Conservation (phyloP, 257 asterid species). For the Nemophila menziesii region DNA sequence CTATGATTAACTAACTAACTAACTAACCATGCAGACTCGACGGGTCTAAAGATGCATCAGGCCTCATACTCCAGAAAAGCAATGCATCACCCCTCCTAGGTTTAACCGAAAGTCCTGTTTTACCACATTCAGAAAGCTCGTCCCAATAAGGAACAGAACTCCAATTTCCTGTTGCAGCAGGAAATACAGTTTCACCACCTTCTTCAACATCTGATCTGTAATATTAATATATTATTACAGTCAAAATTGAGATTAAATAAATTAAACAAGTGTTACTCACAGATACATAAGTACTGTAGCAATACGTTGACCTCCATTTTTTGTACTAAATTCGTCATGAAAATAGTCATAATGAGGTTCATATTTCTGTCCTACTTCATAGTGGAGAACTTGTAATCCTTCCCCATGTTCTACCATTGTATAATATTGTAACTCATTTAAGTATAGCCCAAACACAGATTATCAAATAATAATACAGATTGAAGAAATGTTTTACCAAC, state of each 20-base stretch:
- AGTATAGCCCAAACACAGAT: background rate
- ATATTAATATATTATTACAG: background rate
- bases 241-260: background rate
- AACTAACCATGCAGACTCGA: slow-evolving; percentile 94
- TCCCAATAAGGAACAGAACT: slow-evolving; percentile 91
- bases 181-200: slow-evolving; percentile 99
- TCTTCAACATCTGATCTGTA: slow-evolving; percentile 96
- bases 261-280: slow-evolving; percentile 41
- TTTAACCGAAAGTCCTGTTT: slow-evolving; percentile 77
- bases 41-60: slow-evolving; percentile 77
- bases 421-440: background rate
- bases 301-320: slow-evolving; percentile 93
- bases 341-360: slow-evolving; percentile 96
- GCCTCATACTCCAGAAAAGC: slow-evolving; percentile 98
- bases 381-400: slow-evolving; percentile 93
- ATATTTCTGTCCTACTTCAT: slow-evolving; percentile 93
- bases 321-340: slow-evolving; percentile 65
- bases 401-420: slow-evolving; percentile 68
- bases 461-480: background rate
- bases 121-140: slow-evolving; percentile 94
- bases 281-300: slow-evolving; percentile 94
- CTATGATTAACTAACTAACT: background rate
- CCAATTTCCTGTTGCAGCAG: slow-evolving; percentile 75
- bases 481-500: slow-evolving; percentile 50
- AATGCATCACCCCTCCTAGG: slow-evolving; percentile 95